These are phyloP conservation scores for Phytophthora kernoviae DNA, from an alignment of 352 stramenopile species.

Conservation along the genomic window DNA sequence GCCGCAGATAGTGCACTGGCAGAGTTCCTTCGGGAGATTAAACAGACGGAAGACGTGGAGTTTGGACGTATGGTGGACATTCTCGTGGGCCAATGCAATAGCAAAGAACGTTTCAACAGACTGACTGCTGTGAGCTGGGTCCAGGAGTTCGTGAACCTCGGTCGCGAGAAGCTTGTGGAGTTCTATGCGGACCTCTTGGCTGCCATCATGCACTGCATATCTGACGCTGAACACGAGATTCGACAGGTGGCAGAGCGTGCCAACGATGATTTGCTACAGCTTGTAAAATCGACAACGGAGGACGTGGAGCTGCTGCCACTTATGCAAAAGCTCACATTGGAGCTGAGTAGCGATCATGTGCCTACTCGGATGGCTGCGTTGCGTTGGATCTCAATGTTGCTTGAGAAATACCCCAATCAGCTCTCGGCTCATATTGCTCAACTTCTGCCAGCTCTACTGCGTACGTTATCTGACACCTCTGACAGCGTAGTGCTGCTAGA, in stretches of 20 bases:
- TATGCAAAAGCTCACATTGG: conserved; percentile 94
- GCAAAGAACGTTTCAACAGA: conserved; percentile 96
- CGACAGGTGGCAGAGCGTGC: conserved; percentile 95
- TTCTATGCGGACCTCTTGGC: conserved; percentile 96
- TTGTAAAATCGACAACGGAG: conserved; percentile 93
- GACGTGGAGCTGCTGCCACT: conserved; percentile 93
- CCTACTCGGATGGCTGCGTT: conserved; percentile 95
- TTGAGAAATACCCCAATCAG: conserved; percentile 96
- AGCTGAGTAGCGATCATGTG: conserved; percentile 96
- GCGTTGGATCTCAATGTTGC: conserved; percentile 98
- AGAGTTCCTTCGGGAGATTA: conserved; percentile 97
- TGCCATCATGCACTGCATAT: conserved; percentile 98
- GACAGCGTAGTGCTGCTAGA: conserved; percentile 98
- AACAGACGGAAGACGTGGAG: conserved; percentile 95
- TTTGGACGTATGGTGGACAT: conserved; percentile 98
- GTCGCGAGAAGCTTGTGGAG: conserved; percentile 93
- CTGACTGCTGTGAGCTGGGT: conserved; percentile 98
- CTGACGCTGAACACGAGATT: conserved; percentile 96
- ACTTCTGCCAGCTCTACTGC: conserved; percentile 95
- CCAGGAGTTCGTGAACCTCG: conserved; percentile 97
- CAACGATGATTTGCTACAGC: conserved; percentile 95
- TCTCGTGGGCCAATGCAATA: conserved; percentile 97
- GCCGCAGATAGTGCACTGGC: conserved; percentile 93
- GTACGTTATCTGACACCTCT: conserved; percentile 95
- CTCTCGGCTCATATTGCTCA: conserved; percentile 93